Conservation (phyloP, 148 eudicot genomes). For the Camellia japonica region DNA sequence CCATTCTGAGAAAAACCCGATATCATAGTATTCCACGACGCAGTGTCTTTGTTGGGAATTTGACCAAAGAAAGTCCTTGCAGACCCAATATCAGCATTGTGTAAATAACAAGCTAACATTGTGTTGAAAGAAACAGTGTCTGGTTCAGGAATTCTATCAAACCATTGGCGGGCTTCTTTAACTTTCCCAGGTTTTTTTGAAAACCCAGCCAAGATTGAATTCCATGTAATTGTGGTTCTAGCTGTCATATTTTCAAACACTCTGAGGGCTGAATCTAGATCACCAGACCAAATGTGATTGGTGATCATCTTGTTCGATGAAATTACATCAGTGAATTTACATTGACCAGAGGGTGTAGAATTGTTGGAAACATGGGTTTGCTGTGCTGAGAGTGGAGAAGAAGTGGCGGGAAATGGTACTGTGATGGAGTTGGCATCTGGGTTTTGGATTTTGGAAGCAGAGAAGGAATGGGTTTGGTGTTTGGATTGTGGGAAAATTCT, state of each 20-base stretch:
- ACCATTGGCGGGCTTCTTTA: conserved; percentile 57
- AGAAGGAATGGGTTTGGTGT: conserved; percentile 11
- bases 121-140: conserved; percentile 60
- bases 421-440: conserved; percentile 17
- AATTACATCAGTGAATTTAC: conserved; percentile 18
- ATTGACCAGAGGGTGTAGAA: background rate
- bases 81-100: conserved; percentile 40
- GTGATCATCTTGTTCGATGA: conserved; percentile 60
- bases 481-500: conserved; percentile 6
- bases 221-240: conserved; percentile 59
- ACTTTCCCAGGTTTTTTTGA: conserved; percentile 41
- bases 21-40: conserved; percentile 76
- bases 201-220: conserved; percentile 63
- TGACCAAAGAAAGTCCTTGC: conserved; percentile 48
- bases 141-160: conserved; percentile 71
- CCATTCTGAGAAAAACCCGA: conserved; percentile 55
- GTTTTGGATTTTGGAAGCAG: conserved; percentile 14
- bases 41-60: conserved; percentile 57
- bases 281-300: conserved; percentile 39
- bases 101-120: conserved; percentile 65
- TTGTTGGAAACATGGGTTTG: conserved; percentile 11
- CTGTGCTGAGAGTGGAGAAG: conserved; percentile 8
- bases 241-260: conserved; percentile 47
- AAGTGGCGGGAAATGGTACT: background rate
- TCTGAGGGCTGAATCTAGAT: conserved; percentile 55